Conservation (phyloP, 2,329 filamentous ascomycete species). For the Teratosphaeria pseudoeucalypti region DNA sequence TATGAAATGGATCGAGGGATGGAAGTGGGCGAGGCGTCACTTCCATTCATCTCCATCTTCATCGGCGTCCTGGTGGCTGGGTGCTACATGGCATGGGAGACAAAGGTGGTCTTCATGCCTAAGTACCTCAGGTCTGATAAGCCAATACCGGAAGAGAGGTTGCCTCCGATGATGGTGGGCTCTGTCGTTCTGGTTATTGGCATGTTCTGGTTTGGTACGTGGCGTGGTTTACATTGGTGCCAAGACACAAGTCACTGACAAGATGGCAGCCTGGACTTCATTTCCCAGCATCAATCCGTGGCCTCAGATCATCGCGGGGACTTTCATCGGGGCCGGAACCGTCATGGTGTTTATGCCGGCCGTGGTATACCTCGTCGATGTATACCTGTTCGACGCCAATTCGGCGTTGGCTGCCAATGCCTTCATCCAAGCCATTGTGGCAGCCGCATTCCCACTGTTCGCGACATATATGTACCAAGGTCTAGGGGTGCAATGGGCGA, state of each 20-base stretch:
- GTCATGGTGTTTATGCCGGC: conserved; percentile 38
- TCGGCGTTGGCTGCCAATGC: conserved; percentile 25
- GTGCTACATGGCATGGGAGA: conserved; percentile 9
- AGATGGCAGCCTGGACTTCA: conserved; percentile 34
- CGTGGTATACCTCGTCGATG: conserved; percentile 34
- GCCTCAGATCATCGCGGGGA: conserved; percentile 33
- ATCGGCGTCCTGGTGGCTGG: conserved; percentile 29
- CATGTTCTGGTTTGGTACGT: conserved; percentile 39
- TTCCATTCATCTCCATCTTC: conserved; percentile 36
- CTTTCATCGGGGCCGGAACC: conserved; percentile 32
- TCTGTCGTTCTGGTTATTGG: conserved; percentile 37
- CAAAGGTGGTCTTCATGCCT: conserved; percentile 9
- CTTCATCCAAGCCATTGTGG: conserved; percentile 26
- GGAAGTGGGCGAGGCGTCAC: conserved; percentile 28
- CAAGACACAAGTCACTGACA: not conserved
- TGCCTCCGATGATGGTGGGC: conserved; percentile 42
- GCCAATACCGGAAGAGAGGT: conserved; percentile 31
- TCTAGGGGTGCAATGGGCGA: conserved; percentile 26
- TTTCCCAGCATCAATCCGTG: conserved; percentile 31
- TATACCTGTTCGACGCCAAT: conserved; percentile 30
- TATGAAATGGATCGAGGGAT: conserved; percentile 34
- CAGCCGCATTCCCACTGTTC: conserved; percentile 28
- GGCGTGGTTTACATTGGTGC: not conserved
- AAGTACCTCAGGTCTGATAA: conserved; percentile 9
- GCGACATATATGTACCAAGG: conserved; percentile 24